Conservation (phyloP, 768 basidiomycete species). For the Multifurca ochricompacta region DNA sequence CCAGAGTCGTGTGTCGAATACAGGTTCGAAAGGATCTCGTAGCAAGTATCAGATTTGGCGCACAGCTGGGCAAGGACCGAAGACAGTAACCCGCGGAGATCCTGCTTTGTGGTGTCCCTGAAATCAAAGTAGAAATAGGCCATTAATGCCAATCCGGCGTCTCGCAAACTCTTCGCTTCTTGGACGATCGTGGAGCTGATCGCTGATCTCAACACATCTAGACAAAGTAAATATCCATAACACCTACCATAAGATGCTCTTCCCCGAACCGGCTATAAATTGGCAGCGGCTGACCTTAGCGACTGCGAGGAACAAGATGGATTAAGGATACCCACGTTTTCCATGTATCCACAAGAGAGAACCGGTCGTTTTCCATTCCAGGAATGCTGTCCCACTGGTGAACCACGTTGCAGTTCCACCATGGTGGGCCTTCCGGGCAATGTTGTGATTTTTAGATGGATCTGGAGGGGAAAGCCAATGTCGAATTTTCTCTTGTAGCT, state of each 20-base stretch:
- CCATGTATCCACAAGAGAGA: background rate
- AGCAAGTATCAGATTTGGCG: background rate
- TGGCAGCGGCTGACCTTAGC: background rate
- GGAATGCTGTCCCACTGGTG: background rate
- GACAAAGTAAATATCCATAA: background rate
- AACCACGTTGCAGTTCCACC: background rate
- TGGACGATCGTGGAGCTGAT: background rate
- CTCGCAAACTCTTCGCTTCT: background rate
- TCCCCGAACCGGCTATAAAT: background rate
- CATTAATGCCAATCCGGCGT: background rate
- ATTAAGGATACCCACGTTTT: background rate
- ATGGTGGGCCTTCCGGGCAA: background rate
- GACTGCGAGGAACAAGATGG: no score
- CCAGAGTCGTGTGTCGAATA: background rate
- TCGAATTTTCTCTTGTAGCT: background rate
- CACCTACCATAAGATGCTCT: conserved; percentile 1
- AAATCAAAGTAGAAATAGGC: background rate
- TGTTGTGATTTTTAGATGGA: background rate
- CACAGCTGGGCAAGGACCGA: background rate
- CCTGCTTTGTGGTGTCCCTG: background rate
- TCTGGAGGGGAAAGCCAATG: conserved; percentile 3
- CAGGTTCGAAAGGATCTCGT: background rate
- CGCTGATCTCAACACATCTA: background rate
- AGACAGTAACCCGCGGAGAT: background rate
- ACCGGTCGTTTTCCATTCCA: background rate